These are phyloP conservation scores for Lenwebbia sp. DNA, from an alignment of 345 rosid genomes.

Conservation along the genomic window DNA sequence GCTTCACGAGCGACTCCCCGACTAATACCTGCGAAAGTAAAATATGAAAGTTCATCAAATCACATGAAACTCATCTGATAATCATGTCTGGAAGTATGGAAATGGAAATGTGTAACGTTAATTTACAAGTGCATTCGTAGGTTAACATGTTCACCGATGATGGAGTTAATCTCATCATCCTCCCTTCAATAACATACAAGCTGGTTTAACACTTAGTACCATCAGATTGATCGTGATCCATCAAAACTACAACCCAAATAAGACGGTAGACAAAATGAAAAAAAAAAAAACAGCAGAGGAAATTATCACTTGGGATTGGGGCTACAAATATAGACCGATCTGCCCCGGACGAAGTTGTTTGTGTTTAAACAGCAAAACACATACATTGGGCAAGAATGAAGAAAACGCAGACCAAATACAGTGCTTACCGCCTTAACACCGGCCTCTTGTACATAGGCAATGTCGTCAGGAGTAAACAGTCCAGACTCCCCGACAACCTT, in stretches of 20 bases:
- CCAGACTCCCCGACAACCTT: slow-evolving; percentile 96
- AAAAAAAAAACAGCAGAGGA: not conserved
- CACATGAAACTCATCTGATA: not conserved
- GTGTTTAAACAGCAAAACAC: too few species aligned
- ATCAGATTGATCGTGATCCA: not conserved
- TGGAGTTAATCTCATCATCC: not conserved
- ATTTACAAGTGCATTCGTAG: not conserved
- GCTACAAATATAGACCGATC: not conserved
- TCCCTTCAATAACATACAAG: not conserved
- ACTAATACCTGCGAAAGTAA: slow-evolving; percentile 59
- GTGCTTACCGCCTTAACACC: slow-evolving; percentile 86
- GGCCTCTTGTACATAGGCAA: slow-evolving; percentile 82
- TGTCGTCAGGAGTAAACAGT: slow-evolving; percentile 68
- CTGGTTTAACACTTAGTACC: not conserved
- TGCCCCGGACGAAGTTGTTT: not conserved
- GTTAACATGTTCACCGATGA: not conserved
- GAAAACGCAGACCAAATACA: not conserved
- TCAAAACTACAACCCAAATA: not conserved
- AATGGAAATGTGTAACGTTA: not conserved
- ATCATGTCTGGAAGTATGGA: not conserved
- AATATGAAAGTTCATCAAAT: not conserved
- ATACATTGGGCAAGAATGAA: not conserved
- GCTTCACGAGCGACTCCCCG: slow-evolving; percentile 86
- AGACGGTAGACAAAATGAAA: not conserved
- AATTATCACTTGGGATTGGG: not conserved